These are phyloP conservation scores for Pythium grandisporangium DNA, from an alignment of 352 stramenopile genomes.

Conservation along the genomic window DNA sequence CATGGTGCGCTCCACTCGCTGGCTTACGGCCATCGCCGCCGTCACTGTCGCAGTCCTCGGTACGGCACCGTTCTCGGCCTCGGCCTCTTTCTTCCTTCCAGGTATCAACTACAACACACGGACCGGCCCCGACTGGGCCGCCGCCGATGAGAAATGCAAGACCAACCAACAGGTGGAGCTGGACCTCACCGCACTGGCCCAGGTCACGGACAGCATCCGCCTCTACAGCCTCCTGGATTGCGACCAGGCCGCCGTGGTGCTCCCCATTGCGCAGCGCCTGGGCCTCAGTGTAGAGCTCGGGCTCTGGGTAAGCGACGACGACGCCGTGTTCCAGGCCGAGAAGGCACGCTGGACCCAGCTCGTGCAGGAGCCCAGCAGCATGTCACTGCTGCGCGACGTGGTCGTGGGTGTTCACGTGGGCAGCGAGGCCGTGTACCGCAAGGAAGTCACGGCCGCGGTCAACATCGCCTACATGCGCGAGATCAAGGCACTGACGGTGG, in stretches of 20 bases:
- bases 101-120: slow-evolving; percentile 32
- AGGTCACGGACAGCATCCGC: slow-evolving; percentile 14
- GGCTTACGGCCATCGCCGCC: no score
- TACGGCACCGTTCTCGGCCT: neutral
- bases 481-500: slow-evolving; percentile 24
- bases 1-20: no score
- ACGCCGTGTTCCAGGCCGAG: slow-evolving; percentile 28
- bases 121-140: slow-evolving; percentile 14
- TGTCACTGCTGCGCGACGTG: slow-evolving; percentile 11
- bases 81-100: slow-evolving; percentile 6
- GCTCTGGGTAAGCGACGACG: slow-evolving; percentile 45
- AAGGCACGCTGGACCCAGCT: slow-evolving; percentile 24
- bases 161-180: slow-evolving; percentile 4
- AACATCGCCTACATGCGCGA: slow-evolving; percentile 29
- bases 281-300: slow-evolving; percentile 32
- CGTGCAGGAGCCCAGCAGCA: slow-evolving; percentile 5
- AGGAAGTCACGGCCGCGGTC: slow-evolving; percentile 32
- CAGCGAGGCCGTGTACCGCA: slow-evolving; percentile 57
- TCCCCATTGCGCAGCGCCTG: slow-evolving; percentile 9
- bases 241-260: slow-evolving; percentile 14
- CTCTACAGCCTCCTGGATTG: slow-evolving; percentile 27
- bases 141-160: slow-evolving; percentile 12
- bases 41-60: no score
- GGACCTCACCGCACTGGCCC: slow-evolving; percentile 12
- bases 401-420: slow-evolving; percentile 43